Conservation (phyloP, 177 flowering plant species). For the Telopea speciosissima region DNA sequence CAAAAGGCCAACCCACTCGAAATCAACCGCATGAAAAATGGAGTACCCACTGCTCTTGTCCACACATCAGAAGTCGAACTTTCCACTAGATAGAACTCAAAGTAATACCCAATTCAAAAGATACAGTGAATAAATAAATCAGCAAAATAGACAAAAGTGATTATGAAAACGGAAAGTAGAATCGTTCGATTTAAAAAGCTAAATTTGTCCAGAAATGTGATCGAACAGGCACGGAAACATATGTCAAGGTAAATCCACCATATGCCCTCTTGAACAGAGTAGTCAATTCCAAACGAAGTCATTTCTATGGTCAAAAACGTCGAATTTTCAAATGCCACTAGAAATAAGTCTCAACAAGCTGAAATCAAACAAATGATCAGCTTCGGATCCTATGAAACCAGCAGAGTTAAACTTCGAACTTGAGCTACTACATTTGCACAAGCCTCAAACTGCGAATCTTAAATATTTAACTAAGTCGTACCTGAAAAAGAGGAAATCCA, state of each 20-base stretch:
- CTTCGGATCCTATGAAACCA: constrained; percentile 14
- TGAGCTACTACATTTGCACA: background rate
- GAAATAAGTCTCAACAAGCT: constrained; percentile 1
- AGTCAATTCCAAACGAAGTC: background rate
- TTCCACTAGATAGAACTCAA: background rate
- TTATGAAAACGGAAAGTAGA: no score
- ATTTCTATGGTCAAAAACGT: background rate
- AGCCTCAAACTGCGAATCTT: background rate
- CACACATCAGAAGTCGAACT: background rate
- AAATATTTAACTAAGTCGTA: background rate
- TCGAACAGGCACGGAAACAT: background rate
- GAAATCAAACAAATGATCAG: background rate
- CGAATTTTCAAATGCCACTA: background rate
- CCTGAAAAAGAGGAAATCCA: background rate
- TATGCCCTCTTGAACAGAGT: background rate
- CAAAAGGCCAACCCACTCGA: background rate
- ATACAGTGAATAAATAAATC: background rate
- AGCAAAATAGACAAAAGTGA: background rate
- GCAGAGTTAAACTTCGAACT: background rate
- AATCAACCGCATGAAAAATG: constrained; percentile 3
- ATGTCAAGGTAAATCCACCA: background rate
- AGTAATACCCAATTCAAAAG: background rate
- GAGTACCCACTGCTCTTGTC: background rate
- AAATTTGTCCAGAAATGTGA: background rate
- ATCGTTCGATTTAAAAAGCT: background rate